phyloP scores from a whole-genome alignment of 2,329 filamentous ascomycete species.

The Pseudogymnoascus sp. region DNA sequence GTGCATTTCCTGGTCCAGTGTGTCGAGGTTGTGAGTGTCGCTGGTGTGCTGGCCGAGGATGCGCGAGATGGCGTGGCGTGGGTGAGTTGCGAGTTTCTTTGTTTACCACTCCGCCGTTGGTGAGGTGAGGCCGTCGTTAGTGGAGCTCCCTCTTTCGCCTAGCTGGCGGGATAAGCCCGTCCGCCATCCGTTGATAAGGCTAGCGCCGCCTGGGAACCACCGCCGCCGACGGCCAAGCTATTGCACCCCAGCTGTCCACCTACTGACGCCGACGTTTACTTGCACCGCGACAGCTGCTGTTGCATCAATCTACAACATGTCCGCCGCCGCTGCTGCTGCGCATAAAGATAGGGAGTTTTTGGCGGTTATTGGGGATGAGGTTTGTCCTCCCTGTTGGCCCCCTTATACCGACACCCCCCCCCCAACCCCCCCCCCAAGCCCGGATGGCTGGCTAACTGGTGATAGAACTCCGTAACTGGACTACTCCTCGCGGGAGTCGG shows the following conservation, averaged over 20 bases:
- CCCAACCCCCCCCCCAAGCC: not conserved
- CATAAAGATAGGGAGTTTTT: slow-evolving; percentile 89
- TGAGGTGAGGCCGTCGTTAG: not conserved
- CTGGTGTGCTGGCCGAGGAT: not conserved
- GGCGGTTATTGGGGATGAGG: slow-evolving; percentile 97
- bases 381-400: no score
- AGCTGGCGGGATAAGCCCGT: not conserved
- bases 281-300: not conserved
- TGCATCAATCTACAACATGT: slow-evolving; percentile 30
- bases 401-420: not conserved
- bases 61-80: not conserved
- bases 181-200: not conserved
- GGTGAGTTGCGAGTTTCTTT: not conserved
- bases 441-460: slow-evolving; percentile 18
- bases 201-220: not conserved
- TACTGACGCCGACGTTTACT: not conserved
- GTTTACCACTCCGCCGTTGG: not conserved
- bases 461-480: slow-evolving; percentile 88
- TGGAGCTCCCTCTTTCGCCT: not conserved
- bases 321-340: slow-evolving; percentile 49
- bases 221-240: not conserved
- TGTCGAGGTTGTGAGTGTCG: not conserved
- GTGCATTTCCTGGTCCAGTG: not conserved
- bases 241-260: not conserved
- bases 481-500: slow-evolving; percentile 92